Conservation (phyloP, 306 rosid genomes). For the Carpinus viminea region DNA sequence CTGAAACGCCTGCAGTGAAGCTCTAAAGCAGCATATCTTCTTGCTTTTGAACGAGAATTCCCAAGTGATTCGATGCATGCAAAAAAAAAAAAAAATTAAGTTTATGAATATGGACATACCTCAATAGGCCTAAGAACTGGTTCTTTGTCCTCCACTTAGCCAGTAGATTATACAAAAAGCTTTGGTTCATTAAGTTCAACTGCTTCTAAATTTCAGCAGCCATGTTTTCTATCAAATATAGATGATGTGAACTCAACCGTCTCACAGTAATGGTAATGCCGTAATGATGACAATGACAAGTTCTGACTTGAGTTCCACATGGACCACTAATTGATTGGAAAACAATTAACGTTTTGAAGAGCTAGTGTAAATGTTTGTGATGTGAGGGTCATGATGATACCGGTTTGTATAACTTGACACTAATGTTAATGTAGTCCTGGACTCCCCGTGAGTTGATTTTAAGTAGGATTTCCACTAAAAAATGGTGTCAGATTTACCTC, state of each 20-base stretch:
- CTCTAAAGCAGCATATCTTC: neutral
- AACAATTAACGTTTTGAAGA: neutral
- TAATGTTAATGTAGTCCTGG: no score
- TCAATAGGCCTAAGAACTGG: neutral
- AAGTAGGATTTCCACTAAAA: no score
- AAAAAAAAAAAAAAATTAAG: neutral
- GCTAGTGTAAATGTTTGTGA: no score
- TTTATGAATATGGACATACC: neutral
- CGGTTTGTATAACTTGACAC: no score
- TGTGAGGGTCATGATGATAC: no score
- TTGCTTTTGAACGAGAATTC: neutral
- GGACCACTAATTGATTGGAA: neutral
- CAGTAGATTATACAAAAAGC: neutral
- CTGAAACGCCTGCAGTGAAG: neutral
- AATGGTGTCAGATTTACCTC: no score
- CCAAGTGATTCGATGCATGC: neutral
- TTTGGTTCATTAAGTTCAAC: neutral
- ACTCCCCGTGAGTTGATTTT: no score
- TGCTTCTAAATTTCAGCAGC: neutral
- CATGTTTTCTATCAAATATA: neutral
- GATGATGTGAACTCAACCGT: no score
- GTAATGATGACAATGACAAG: no score
- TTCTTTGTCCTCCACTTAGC: neutral
- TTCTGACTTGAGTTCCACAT: neutral
- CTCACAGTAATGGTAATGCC: no score